Conservation (phyloP, 805 yeast genomes). For the Metschnikowia henanensis region DNA sequence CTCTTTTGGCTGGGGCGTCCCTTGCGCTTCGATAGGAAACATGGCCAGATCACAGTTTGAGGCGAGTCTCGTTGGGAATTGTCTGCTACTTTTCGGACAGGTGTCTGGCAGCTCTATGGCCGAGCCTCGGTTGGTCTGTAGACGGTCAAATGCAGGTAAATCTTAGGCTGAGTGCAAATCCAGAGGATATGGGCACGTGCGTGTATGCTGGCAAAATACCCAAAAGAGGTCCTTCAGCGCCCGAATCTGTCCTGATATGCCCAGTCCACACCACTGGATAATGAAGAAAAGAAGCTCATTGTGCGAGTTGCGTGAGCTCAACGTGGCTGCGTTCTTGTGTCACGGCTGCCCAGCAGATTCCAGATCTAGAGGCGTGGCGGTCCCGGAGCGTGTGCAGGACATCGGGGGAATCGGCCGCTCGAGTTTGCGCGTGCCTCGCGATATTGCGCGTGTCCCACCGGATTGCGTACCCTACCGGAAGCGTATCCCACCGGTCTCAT, state of each 20-base stretch:
- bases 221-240: neutral
- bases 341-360: neutral
- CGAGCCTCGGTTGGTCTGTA: no score
- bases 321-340: neutral
- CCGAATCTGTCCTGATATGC: neutral
- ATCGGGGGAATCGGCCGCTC: neutral
- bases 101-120: no score
- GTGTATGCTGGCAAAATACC: no score
- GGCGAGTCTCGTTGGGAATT: no score
- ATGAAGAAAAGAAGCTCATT: neutral
- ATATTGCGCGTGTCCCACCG: no score
- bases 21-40: neutral
- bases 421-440: neutral
- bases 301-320: neutral
- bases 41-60: neutral
- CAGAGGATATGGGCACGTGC: no score
- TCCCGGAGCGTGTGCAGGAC: neutral
- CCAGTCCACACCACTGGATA: neutral
- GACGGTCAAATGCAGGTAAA: no score
- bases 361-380: neutral
- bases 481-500: no score
- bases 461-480: no score
- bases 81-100: neutral
- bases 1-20: conserved; percentile 2
- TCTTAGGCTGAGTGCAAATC: no score